Evolutionary conservation across 2,329 filamentous ascomycete species (phyloP).

Genomic region (Cercospora brassicicola): DNA sequence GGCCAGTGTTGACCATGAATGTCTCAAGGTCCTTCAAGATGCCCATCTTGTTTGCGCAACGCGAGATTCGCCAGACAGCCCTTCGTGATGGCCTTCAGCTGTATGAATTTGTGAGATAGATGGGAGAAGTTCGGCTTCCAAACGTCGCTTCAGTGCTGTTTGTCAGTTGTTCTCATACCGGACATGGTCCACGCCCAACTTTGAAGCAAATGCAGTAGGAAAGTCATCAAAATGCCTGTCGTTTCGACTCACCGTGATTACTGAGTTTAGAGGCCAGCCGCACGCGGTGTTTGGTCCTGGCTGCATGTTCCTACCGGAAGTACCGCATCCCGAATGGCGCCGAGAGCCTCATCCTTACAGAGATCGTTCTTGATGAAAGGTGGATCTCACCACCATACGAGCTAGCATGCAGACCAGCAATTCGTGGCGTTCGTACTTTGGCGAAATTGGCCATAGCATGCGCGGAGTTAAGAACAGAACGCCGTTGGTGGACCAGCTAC

Average conservation of each 20-base stretch:
- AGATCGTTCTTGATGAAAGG: background rate
- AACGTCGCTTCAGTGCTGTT: background rate
- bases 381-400: background rate
- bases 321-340: background rate
- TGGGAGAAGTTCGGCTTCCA: background rate
- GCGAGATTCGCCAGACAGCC: background rate
- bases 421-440: background rate
- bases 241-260: background rate
- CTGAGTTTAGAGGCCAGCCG: background rate
- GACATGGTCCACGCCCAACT: background rate
- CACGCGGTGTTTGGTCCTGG: background rate
- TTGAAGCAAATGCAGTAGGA: background rate
- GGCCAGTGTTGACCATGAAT: constrained; percentile 11
- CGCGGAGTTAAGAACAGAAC: background rate
- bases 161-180: background rate
- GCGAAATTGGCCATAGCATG: background rate
- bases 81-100: background rate
- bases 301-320: background rate
- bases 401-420: background rate
- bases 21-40: constrained; percentile 19
- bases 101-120: background rate
- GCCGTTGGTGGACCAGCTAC: background rate
- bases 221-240: background rate
- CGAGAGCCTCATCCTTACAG: background rate
- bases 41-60: background rate